Percentiles rank a stretch among this genome's conserved stretches.
phyloP scores from a whole-genome alignment of 2,329 filamentous ascomycete genomes.

The Scortechinia acanthostroma region DNA sequence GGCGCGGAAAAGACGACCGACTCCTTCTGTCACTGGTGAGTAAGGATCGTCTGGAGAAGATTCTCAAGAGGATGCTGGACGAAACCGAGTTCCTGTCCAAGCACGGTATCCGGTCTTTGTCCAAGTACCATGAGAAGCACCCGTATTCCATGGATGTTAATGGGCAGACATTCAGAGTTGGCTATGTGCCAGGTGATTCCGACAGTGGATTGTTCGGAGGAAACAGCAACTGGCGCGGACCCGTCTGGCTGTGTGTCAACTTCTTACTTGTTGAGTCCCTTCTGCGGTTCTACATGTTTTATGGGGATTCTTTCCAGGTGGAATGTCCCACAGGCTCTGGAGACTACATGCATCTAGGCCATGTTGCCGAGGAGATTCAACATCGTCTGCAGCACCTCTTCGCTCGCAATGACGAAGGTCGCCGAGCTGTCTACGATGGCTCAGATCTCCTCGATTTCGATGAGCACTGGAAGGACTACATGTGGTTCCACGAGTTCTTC shows the following conservation, averaged over 20 bases:
- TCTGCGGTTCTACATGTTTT: constrained; percentile 94
- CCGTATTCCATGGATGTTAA: constrained; percentile 96
- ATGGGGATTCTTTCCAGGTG: constrained; percentile 78
- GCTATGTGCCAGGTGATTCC: constrained; percentile 90
- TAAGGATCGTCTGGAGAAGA: constrained; percentile 83
- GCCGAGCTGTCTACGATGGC: constrained; percentile 79
- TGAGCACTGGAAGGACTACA: constrained; percentile 82
- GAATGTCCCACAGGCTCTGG: constrained; percentile 92
- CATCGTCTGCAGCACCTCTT: constrained; percentile 91
- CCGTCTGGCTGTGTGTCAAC: constrained; percentile 94
- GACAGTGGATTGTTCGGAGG: constrained; percentile 91
- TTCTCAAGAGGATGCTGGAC: constrained; percentile 84
- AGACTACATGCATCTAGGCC: constrained; percentile 89
- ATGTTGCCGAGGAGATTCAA: constrained; percentile 90
- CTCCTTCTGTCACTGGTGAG: constrained; percentile 84
- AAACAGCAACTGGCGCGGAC: constrained; percentile 96
- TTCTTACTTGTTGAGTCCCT: constrained; percentile 89
- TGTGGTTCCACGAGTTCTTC: constrained; percentile 98
- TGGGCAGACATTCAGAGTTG: constrained; percentile 78
- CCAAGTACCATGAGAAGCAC: constrained; percentile 81
- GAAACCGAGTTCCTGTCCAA: constrained; percentile 88
- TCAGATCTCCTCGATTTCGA: constrained; percentile 85
- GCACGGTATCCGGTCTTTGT: constrained; percentile 84
- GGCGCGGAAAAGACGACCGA: constrained; percentile 82
- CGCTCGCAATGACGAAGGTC: constrained; percentile 74